A percentile compares a stretch with the other conserved stretches of the same genome.
Evolutionary conservation across 257 asterid genomes (phyloP).

Genomic region (Nicotiana tabacum): DNA sequence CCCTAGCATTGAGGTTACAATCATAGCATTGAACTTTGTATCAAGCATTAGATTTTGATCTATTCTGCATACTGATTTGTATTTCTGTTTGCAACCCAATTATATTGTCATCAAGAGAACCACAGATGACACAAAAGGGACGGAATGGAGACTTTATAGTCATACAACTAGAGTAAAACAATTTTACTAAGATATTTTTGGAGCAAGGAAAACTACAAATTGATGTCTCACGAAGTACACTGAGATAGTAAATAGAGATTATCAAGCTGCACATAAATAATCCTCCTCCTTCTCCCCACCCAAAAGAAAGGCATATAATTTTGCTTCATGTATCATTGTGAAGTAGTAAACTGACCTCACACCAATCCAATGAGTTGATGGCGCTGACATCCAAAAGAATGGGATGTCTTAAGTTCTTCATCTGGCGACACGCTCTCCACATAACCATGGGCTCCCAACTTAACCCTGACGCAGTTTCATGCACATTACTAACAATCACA

Average conservation of each 20-base stretch:
- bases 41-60: no score
- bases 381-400: conserved; percentile 44
- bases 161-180: no score
- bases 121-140: no score
- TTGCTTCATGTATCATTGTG: neutral
- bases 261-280: no score
- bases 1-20: no score
- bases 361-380: conserved; percentile 80
- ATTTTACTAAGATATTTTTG: neutral
- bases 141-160: no score
- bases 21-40: no score
- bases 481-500: conserved; percentile 69
- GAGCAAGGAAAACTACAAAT: neutral
- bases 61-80: no score
- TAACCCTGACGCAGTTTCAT: conserved; percentile 58
- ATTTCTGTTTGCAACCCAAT: no score
- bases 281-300: no score
- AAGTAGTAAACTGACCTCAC: conserved; percentile 39
- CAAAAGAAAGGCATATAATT: no score
- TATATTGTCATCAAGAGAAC: no score
- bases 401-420: conserved; percentile 29
- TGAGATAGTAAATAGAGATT: neutral
- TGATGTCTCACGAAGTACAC: neutral
- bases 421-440: conserved; percentile 90
- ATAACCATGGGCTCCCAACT: conserved; percentile 98